phyloP scores from a whole-genome alignment of 352 stramenopile genomes.

The Elongisporangium anandrum region DNA sequence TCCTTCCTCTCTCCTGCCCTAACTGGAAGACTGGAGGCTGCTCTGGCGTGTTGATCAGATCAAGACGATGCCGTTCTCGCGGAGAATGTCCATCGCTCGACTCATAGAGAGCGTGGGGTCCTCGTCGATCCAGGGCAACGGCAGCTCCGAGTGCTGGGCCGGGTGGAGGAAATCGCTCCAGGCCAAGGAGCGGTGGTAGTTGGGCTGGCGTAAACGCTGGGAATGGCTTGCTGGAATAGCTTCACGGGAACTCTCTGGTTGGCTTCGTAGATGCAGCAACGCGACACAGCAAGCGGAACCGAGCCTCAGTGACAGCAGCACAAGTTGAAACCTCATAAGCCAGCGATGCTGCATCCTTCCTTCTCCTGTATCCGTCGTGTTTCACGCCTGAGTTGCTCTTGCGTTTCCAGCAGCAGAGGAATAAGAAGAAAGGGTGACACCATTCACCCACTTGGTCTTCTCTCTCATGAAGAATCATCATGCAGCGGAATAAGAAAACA shows the following conservation, averaged over 20 bases:
- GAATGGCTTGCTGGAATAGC: not conserved
- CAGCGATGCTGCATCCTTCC: not conserved
- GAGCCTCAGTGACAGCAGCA: not conserved
- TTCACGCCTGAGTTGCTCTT: not conserved
- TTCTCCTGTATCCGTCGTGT: not conserved
- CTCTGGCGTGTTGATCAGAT: no score
- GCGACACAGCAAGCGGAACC: not conserved
- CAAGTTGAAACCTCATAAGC: no score
- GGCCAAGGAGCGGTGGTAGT: not conserved
- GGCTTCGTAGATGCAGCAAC: not conserved
- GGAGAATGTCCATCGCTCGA: conserved; percentile 5
- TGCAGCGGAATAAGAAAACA: not conserved
- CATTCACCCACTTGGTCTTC: no score
- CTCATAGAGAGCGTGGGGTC: conserved; percentile 3
- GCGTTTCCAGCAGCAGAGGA: not conserved
- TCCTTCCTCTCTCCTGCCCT: conserved; percentile 2
- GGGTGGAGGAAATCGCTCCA: conserved; percentile 15
- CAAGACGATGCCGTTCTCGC: not conserved
- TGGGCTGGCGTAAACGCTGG: not conserved
- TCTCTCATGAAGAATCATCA: not conserved
- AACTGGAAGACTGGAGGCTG: not conserved
- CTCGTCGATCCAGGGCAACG: conserved; percentile 12
- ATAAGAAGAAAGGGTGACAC: not conserved
- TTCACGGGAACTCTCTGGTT: not conserved
- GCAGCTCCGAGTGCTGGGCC: conserved; percentile 5